A percentile compares a stretch with the other conserved stretches of the same genome.
phyloP scores from a whole-genome alignment of 2,329 filamentous ascomycete species.

The Phyllosticta citribraziliensis region DNA sequence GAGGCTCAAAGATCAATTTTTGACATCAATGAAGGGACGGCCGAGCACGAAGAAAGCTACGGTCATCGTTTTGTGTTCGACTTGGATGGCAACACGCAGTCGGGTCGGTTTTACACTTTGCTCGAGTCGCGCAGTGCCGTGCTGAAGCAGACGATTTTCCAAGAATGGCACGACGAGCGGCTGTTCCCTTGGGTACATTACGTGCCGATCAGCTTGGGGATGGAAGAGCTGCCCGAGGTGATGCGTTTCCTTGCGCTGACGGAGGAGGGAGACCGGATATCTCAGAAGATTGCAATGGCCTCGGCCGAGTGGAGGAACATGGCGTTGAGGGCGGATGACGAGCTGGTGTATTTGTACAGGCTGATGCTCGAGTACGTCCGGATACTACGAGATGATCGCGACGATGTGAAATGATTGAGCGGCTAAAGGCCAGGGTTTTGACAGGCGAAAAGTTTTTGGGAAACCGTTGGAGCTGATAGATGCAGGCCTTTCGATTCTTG shows the following conservation, averaged over 20 bases:
- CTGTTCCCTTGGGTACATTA: constrained; percentile 28
- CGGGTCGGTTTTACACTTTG: constrained; percentile 15
- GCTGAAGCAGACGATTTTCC: constrained; percentile 27
- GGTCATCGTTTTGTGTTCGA: constrained; percentile 14
- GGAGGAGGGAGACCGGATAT: constrained; percentile 12
- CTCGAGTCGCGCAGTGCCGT: constrained; percentile 9
- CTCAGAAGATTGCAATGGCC: constrained; percentile 16
- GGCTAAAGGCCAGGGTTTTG: neutral
- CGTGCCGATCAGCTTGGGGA: constrained; percentile 19
- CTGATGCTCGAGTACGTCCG: constrained; percentile 17
- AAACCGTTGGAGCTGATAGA: neutral
- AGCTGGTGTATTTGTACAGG: constrained; percentile 15
- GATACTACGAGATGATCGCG: constrained; percentile 12
- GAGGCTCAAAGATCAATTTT: constrained; percentile 15
- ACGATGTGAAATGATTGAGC: neutral
- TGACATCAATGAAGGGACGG: neutral
- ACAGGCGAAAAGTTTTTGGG: neutral
- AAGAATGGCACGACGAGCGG: constrained; percentile 29
- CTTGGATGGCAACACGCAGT: constrained; percentile 16
- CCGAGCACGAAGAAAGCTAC: constrained; percentile 3
- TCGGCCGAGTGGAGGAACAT: constrained; percentile 16
- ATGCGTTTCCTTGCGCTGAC: constrained; percentile 12
- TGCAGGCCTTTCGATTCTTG: neutral
- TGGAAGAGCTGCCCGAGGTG: constrained; percentile 17
- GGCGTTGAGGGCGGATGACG: constrained; percentile 16